Evolutionary conservation across 1,284 basidiomycete species (phyloP), one percentile per base, ranked within the genome.

Genomic region (Pholiota adiposa): DNA sequence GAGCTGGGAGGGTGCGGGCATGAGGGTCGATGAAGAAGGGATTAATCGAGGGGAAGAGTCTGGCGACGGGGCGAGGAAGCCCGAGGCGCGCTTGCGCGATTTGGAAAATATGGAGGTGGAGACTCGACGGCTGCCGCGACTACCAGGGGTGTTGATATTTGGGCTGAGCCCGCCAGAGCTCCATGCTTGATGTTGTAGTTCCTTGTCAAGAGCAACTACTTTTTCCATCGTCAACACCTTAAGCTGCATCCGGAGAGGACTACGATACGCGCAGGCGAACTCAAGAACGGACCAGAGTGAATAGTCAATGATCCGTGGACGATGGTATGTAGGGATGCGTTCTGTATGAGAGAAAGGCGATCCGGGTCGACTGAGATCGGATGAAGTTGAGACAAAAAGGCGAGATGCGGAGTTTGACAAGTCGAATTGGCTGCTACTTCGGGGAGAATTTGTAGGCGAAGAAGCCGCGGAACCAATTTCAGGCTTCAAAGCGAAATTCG

Each of bases 251-350:
- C 83, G 75, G 16, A 94, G 77, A 0, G 91, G 89, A 33, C 76
- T 86, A 19, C 85, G 82, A 64, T 84, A 83, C 0, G 87, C 78
- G 60, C 84, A 87, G 5, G 90, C 69, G 55, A 91, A 80, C 67
- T 93, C 89, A 41, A 91, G 76, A 27, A 88, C 69, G 0, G 89
- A 91, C 90, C 90, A 93, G 27, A 88, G 77, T 34, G 87, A 77
- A 69, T 91, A 92, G 70, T 94, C 92, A 3, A 91, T 77, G 34
- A 88, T 74, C 29, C 87, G 79, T 3, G 87, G 87, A 34, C 72
- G 70, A 61, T 72, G 51, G 67, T 73, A 69, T 58, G 68, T 54
- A 21, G 65, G 65, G n/a, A 62, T 52, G 55, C 50, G 65, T 51
- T 61, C 63, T 64, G 52, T 31, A 14, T 62, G 66, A 31, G 61